Evolutionary conservation across 306 rosid genomes (phyloP).

Genomic region (Dalbergia cultrata): DNA sequence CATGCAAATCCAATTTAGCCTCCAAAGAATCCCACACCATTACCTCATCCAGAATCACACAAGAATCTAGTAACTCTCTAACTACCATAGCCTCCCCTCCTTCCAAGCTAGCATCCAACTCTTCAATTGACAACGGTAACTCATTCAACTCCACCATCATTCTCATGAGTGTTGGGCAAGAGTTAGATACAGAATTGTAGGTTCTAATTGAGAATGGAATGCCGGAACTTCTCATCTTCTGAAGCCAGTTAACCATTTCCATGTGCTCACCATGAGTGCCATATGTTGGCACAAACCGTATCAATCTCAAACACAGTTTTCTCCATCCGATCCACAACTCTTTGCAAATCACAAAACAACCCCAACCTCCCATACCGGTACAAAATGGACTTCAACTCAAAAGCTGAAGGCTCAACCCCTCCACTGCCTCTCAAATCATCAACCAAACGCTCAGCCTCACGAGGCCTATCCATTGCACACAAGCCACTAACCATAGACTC

Average conservation of each 20-base stretch:
- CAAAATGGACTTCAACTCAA: no score
- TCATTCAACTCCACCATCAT: slow-evolving; percentile 53
- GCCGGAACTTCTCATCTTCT: slow-evolving; percentile 55
- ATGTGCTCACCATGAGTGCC: slow-evolving; percentile 70
- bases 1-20: slow-evolving; percentile 83
- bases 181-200: slow-evolving; percentile 71
- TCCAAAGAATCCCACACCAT: slow-evolving; percentile 73
- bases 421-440: no score
- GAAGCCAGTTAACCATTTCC: slow-evolving; percentile 74
- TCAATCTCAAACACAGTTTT: slow-evolving; percentile 61
- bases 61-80: slow-evolving; percentile 59
- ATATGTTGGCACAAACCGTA: slow-evolving; percentile 70
- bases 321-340: no score
- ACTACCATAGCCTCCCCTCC: slow-evolving; percentile 76
- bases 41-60: slow-evolving; percentile 62
- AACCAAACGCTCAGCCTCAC: no score
- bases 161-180: slow-evolving; percentile 58
- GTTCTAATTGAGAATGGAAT: slow-evolving; percentile 78
- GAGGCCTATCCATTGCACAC: slow-evolving; percentile 71
- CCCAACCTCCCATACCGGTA: no score
- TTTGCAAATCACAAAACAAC: no score
- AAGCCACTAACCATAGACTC: slow-evolving; percentile 73
- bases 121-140: slow-evolving; percentile 60
- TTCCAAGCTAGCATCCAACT: slow-evolving; percentile 51
- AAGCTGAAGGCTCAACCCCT: no score